Conservation (phyloP, 2,329 filamentous ascomycete species). For the Trichoderma oligosporum region DNA sequence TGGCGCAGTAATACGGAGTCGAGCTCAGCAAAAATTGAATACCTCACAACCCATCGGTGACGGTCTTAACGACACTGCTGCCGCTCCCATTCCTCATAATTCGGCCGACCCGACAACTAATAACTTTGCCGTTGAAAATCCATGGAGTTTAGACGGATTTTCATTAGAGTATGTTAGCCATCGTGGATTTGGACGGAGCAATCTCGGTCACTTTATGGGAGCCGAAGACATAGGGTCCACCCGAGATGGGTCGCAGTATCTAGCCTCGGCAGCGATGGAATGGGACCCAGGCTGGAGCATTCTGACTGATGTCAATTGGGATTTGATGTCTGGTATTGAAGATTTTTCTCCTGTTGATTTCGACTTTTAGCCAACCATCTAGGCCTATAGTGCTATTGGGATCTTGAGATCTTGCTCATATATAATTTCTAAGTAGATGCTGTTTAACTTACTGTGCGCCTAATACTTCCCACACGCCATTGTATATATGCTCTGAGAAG, state of each 20-base stretch:
- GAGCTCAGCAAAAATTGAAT: neutral
- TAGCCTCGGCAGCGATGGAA: constrained; percentile 8
- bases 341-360: constrained; percentile 1
- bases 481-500: no score
- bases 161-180: constrained; percentile 6
- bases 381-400: no score
- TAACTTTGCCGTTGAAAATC: constrained; percentile 9
- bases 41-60: neutral
- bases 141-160: constrained; percentile 4
- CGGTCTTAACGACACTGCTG: neutral
- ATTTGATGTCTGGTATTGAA: constrained; percentile 1
- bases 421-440: no score
- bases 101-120: constrained; percentile 1
- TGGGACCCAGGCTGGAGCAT: constrained; percentile 15
- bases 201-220: constrained; percentile 7
- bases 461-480: no score
- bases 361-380: neutral
- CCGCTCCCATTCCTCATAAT: neutral
- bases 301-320: constrained; percentile 9
- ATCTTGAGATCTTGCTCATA: no score
- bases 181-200: constrained; percentile 4
- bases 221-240: neutral
- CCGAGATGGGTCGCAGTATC: neutral
- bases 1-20: constrained; percentile 20
- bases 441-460: no score